Evolutionary conservation across 345 rosid genomes (phyloP), one percentile per base, ranked within the genome.

Genomic region (Syzygium grande): DNA sequence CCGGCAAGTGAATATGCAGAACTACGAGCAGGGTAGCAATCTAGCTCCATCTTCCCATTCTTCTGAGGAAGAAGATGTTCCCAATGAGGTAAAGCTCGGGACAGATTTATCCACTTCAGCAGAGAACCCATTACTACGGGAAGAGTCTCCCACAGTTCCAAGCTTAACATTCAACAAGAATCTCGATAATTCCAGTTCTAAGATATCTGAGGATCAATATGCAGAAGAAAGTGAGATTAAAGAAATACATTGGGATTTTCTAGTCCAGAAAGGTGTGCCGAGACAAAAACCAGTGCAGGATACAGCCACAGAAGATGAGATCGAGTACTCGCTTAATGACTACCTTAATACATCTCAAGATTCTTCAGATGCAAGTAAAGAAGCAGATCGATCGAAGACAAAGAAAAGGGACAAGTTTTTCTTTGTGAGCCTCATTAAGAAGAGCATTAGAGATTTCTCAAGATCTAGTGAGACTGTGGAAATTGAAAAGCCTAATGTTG

Each of bases 201-300:
- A 94, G 88, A 90, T 91, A 87, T 90, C 22, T 15, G 95, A 41
- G 86, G 91, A 92, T 52, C 90, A 93, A 87, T 92, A 90, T 73
- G 96, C 91, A 86, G 89, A 93, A 89, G 96, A 94, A 85, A 95
- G 91, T 89, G 91, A 88, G 77, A 95, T 98, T 87, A 92, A 61
- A 61, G 38, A 61, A n/a, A 61, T n/a, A 61, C 73, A 1, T n/a
- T 1, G 0, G 73, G 73, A 61, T 61, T 61, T 61, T 61, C 30
- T 30, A 2, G 34, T 89, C 86, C 17, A 91, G 59, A 89, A 13
- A n/a, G 1, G 38, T n/a, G 0, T 61, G 9, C 19, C 88, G 17
- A 90, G 95, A 73, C 98, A 95, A 90, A 97, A 95, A 89, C 95
- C 98, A 49, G 88, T 93, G 91, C 93, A 93, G 85, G 98, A 96